Conservation (phyloP, 139 green algal genomes). For the Chlamydomonas schloesseri region DNA sequence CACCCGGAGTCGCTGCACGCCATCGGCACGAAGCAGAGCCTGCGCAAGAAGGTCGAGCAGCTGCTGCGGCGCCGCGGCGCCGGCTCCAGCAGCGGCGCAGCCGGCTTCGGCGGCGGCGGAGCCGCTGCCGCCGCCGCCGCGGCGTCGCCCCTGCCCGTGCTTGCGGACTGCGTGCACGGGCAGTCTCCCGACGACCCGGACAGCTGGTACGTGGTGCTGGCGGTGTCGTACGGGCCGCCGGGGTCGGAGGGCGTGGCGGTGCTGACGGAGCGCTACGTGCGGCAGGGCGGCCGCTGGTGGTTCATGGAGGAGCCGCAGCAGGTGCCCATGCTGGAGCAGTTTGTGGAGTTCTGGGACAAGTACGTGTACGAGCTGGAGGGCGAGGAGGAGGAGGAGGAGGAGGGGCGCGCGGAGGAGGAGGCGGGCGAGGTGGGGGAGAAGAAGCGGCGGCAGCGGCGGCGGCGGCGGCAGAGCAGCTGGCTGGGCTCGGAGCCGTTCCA, state of each 20-base stretch:
- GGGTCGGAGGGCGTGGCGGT: not conserved
- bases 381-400: too few relatives aligned
- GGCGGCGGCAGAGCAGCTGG: too few relatives aligned
- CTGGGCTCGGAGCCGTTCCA: not conserved
- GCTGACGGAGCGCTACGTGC: constrained; percentile 27
- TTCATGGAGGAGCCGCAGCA: not conserved
- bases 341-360: constrained; percentile 6
- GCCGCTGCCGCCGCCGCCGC: too few relatives aligned
- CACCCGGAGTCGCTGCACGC: constrained; percentile 41
- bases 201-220: constrained; percentile 12
- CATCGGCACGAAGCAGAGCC: constrained; percentile 33
- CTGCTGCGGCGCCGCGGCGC: not conserved
- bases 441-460: too few relatives aligned
- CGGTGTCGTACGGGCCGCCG: not conserved
- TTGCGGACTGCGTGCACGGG: constrained; percentile 2
- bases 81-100: not conserved
- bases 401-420: too few relatives aligned
- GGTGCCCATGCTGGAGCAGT: not conserved
- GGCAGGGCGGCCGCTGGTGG: constrained; percentile 44
- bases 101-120: too few relatives aligned
- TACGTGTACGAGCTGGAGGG: not conserved
- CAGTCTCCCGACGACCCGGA: not conserved
- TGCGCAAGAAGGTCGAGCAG: constrained; percentile 5
- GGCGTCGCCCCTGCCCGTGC: not conserved
- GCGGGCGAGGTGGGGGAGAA: too few relatives aligned